Percentiles rank a stretch among this genome's conserved stretches.
Conservation (phyloP, 768 basidiomycete genomes). For the Cystofilobasidium ferigula region DNA sequence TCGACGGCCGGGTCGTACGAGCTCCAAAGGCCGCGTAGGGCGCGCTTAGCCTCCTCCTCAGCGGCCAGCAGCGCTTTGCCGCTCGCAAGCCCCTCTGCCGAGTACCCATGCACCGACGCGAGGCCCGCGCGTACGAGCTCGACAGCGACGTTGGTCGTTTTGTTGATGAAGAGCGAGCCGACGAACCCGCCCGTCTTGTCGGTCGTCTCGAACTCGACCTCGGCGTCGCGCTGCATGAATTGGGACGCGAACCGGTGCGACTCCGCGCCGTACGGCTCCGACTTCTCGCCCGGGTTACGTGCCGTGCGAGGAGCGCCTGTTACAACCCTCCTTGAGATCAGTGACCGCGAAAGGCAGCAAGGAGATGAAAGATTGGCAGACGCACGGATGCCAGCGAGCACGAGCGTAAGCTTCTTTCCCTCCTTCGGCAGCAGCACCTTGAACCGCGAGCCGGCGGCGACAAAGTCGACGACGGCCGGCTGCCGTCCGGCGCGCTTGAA, state of each 20-base stretch:
- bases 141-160: constrained; percentile 74
- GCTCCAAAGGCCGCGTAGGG: constrained; percentile 72
- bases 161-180: constrained; percentile 58
- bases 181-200: constrained; percentile 97
- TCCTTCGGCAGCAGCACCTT: constrained; percentile 85
- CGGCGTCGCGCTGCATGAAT: constrained; percentile 90
- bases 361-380: background rate
- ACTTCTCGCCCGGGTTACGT: constrained; percentile 63
- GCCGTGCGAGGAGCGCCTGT: constrained; percentile 68
- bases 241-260: constrained; percentile 66
- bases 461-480: constrained; percentile 80
- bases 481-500: constrained; percentile 83
- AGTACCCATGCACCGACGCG: constrained; percentile 76
- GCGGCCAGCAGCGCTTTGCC: constrained; percentile 67
- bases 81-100: constrained; percentile 72
- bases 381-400: constrained; percentile 56
- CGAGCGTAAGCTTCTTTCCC: constrained; percentile 84
- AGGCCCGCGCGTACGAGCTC: constrained; percentile 46
- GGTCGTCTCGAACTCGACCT: constrained; percentile 76
- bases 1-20: constrained; percentile 58
- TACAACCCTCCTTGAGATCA: background rate
- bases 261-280: constrained; percentile 78
- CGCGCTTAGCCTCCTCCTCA: constrained; percentile 77
- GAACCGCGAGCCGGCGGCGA: constrained; percentile 88
- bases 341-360: background rate